A percentile compares a stretch with the other conserved stretches of the same genome.
Conservation (phyloP, 768 basidiomycete species). For the Tephrocybe sp. region DNA sequence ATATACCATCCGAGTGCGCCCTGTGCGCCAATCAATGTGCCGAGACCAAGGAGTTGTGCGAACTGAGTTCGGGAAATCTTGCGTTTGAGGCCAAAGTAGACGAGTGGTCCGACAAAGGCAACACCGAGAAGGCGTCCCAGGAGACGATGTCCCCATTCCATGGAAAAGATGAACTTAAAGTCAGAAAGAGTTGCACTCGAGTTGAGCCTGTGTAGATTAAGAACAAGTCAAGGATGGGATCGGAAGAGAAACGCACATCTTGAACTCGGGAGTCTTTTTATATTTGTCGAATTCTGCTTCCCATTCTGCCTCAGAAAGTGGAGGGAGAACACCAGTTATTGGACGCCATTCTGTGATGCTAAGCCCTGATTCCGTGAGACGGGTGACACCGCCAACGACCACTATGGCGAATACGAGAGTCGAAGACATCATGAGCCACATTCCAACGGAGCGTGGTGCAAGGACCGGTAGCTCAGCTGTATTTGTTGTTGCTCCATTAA, state of each 20-base stretch:
- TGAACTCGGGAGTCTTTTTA: constrained; percentile 92
- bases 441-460: constrained; percentile 66
- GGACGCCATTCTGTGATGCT: constrained; percentile 99
- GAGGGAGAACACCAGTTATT: constrained; percentile 85
- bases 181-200: constrained; percentile 82
- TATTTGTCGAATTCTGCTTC: constrained; percentile 90
- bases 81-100: constrained; percentile 74
- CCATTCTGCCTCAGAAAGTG: constrained; percentile 77
- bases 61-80: constrained; percentile 65
- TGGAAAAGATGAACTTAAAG: constrained; percentile 96
- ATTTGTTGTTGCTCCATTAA: neutral
- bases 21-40: constrained; percentile 83
- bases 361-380: constrained; percentile 94
- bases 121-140: constrained; percentile 86
- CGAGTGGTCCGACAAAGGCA: constrained; percentile 79
- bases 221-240: neutral
- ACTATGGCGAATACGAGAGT: constrained; percentile 88
- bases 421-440: constrained; percentile 85
- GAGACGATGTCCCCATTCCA: constrained; percentile 97
- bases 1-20: constrained; percentile 98
- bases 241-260: constrained; percentile 59
- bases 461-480: constrained; percentile 46
- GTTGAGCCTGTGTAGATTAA: constrained; percentile 60
- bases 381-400: constrained; percentile 93
- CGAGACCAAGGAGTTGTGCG: constrained; percentile 66